Base-by-base conservation (phyloP, 768 basidiomycete genomes). In the Tephrocybe sp. region DNA sequence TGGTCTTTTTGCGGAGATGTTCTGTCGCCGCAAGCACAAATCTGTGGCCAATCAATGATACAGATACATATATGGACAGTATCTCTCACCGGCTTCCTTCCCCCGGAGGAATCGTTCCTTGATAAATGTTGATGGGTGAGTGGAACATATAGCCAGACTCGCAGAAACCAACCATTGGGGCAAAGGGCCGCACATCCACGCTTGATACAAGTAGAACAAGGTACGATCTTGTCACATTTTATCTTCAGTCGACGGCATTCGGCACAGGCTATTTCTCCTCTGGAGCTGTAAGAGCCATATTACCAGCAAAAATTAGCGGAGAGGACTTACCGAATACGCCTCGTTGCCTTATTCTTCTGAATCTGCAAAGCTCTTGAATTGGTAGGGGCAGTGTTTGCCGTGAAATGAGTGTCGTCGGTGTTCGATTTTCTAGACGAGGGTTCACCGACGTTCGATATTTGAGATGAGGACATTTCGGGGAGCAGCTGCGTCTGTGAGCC, bases 1-100 rank as follows among this genome's bases (percentile, higher is more conserved):
- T 53, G 39, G 77, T 62, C 61, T 76, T 77, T 41, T 68, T 65
- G n/a, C 69, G 73, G 24, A 81, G 70, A 58, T 77, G 78, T 48
- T 77, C 78, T 27, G 77, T 76, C 8, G 78, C 79, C 2, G 74
- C 74, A 12, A 74, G 57, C 9, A 81, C 78, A 52, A 80, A 80
- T 39, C 78, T 79, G 50, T 23, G 44, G 22, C 29, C 47, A 18
- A 33, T 42, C 31, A 38, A 51, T 22, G 9, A 10, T 21, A 24
- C 15, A 38, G 13, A 22, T 3, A 44, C 16, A 37, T 18, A 36
- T 15, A 46, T 16, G 23, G 15, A 54, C 42, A 39, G 13, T 25
- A 42, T 41, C 29, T 58, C 73, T 48, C 52, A 75, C 71, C 78
- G 74, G 55, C 76, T 77, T 15, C 78, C 79, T 55, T 79, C 75